These are phyloP conservation scores for Incumbomyces delicatus DNA, from an alignment of 2,329 filamentous ascomycete genomes.

Conservation along the genomic window DNA sequence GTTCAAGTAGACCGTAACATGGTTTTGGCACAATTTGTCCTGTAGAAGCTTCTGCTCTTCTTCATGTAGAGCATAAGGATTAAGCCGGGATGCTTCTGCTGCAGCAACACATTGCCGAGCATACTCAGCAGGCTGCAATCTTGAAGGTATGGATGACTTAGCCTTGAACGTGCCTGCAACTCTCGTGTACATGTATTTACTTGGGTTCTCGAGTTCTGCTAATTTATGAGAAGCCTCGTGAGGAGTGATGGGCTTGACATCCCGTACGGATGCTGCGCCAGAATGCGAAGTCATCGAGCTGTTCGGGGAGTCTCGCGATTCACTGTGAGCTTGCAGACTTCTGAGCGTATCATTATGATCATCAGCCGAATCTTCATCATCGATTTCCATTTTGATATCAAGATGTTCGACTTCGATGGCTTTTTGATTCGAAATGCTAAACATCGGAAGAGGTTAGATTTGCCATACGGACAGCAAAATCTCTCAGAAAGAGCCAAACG, in stretches of 20 bases:
- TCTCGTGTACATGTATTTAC: conserved; percentile 21
- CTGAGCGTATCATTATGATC: conserved; percentile 16
- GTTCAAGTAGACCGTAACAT: conserved; percentile 92
- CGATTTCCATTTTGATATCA: conserved; percentile 21
- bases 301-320: conserved; percentile 24
- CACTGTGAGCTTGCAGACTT: conserved; percentile 20
- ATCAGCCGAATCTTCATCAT: conserved; percentile 29
- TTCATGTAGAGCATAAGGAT: conserved; percentile 76
- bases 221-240: conserved; percentile 12
- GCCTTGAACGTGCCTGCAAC: conserved; percentile 50
- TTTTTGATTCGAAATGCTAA: conserved; percentile 2
- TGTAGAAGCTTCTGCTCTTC: conserved; percentile 75
- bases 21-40: conserved; percentile 71
- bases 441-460: conserved; percentile 3
- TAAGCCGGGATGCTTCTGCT: conserved; percentile 78
- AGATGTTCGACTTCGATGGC: conserved; percentile 3
- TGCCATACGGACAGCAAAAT: background rate
- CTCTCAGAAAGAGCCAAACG: background rate
- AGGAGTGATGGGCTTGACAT: conserved; percentile 17
- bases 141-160: conserved; percentile 72
- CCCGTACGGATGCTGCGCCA: conserved; percentile 18
- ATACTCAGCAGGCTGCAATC: conserved; percentile 65
- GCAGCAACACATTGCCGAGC: conserved; percentile 85
- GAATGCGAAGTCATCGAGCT: conserved; percentile 25
- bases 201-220: conserved; percentile 10